Conservation (phyloP, 345 rosid genomes). For the Aurinia saxatilis region DNA sequence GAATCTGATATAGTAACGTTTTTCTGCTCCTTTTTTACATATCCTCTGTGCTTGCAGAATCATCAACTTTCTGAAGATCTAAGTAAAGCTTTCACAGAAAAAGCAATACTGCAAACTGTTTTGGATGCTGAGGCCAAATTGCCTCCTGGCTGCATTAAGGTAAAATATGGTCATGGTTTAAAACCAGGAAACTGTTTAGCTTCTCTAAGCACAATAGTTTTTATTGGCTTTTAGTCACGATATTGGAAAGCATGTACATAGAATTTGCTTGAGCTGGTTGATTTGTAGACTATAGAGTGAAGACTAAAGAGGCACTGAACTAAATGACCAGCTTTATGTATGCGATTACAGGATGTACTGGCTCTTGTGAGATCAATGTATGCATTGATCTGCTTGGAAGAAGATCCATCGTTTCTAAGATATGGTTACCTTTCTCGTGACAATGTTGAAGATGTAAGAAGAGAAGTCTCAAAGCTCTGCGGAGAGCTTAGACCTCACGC, state of each 20-base stretch:
- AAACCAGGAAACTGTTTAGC: too few species aligned
- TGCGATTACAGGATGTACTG: conserved; percentile 44
- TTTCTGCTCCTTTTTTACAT: background rate
- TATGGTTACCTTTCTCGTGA: conserved; percentile 62
- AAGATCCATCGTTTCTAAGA: conserved; percentile 66
- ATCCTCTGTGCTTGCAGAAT: conserved; percentile 34
- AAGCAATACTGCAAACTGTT: conserved; percentile 54
- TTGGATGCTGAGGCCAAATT: conserved; percentile 49
- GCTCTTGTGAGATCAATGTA: conserved; percentile 61
- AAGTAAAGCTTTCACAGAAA: conserved; percentile 82
- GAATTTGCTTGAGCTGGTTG: background rate
- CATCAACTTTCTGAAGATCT: conserved; percentile 84
- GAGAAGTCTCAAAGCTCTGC: conserved; percentile 63
- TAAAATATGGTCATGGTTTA: conserved; percentile 10
- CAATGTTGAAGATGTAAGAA: conserved; percentile 52
- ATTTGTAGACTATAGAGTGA: background rate
- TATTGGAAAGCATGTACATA: background rate
- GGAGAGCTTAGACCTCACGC: conserved; percentile 73
- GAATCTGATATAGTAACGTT: conserved; percentile 23
- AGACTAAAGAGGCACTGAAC: background rate
- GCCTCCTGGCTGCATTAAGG: conserved; percentile 57
- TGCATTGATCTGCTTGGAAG: conserved; percentile 60
- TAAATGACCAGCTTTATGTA: background rate
- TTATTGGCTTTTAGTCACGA: background rate
- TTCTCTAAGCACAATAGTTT: background rate